Conservation (phyloP, 78 protist genomes). For the Chrysochromulina tobinii region DNA sequence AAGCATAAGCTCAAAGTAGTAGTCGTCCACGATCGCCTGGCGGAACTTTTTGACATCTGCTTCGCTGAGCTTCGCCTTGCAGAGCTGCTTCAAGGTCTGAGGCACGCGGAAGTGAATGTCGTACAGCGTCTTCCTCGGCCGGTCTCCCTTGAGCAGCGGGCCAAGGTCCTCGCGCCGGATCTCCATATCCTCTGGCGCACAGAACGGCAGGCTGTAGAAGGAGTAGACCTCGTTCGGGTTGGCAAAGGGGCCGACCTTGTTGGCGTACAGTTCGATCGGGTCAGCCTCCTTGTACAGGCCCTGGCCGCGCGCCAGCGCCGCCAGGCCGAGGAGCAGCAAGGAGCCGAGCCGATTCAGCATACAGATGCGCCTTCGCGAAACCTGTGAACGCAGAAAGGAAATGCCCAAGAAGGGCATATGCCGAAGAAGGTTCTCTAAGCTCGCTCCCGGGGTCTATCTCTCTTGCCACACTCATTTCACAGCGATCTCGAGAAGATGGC, state of each 20-base stretch:
- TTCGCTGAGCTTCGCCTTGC: constrained; percentile 62
- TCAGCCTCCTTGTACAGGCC: not conserved
- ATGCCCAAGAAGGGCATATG: no score
- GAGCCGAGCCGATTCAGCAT: no score
- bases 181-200: constrained; percentile 64
- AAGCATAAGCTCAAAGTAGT: constrained; percentile 82
- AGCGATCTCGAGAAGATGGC: no score
- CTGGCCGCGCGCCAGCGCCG: no score
- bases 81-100: constrained; percentile 50
- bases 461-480: no score
- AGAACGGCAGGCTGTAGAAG: constrained; percentile 86
- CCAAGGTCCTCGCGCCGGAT: constrained; percentile 67
- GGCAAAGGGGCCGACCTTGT: constrained; percentile 84
- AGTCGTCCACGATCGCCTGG: constrained; percentile 79
- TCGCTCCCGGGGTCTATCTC: no score
- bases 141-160: constrained; percentile 84
- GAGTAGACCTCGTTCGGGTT: constrained; percentile 93
- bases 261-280: not conserved
- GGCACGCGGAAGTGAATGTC: constrained; percentile 1
- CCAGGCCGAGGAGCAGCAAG: no score
- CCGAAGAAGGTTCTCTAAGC: no score
- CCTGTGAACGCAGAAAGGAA: no score
- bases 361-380: no score
- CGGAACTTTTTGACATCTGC: constrained; percentile 63
- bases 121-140: constrained; percentile 56